Evolutionary conservation across 768 basidiomycete genomes (phyloP), one percentile per base, ranked within the genome.

Genomic region (Pholiota microspora): DNA sequence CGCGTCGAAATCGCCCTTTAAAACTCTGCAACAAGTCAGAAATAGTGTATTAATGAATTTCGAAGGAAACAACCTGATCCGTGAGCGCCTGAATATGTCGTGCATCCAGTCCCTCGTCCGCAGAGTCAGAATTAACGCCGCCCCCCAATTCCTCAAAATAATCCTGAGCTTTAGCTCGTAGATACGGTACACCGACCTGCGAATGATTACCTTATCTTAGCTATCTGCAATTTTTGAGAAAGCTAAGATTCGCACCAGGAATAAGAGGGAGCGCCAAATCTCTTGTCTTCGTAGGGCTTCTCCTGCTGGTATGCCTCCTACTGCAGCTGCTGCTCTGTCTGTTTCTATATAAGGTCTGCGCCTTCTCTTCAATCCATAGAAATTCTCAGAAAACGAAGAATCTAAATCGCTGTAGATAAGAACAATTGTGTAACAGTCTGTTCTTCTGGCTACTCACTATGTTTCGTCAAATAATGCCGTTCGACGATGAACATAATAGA

Each of bases 381-480:
- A 98, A 63, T 96, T 90, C 70, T 98, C 96, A 4, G 96, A 80
- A 64, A 98, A 95, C 1, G 93, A 94, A 18, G 95, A 92, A 70
- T 88, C 96, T 97, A 62, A 1, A 28, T 8, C 27, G 48, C 42
- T 24, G 34, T 15, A 54, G 51, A 45, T 40, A 51, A 49, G 56
- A 42, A 56, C 32, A 36, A 48, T 31, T 18, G 12, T 16, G 51
- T 9, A 25, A 8, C 4, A 32, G n/a, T 16, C n/a, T 7, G 23
- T 4, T 38, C 18, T 38, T 28, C 10, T 10, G 42, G n/a, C 38
- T 15, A 24, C 87, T 55, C 58, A 94, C 95, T 84, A 63, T 95
- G 85, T 66, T 85, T 89, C 57, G 81, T 82, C 53, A 99, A 85
- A 70, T 97, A 95, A 72, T 96, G 86, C 13, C 86, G 77, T 73